Conservation (phyloP, 176 grass and related monocot species). For the Microstegium vimineum region DNA sequence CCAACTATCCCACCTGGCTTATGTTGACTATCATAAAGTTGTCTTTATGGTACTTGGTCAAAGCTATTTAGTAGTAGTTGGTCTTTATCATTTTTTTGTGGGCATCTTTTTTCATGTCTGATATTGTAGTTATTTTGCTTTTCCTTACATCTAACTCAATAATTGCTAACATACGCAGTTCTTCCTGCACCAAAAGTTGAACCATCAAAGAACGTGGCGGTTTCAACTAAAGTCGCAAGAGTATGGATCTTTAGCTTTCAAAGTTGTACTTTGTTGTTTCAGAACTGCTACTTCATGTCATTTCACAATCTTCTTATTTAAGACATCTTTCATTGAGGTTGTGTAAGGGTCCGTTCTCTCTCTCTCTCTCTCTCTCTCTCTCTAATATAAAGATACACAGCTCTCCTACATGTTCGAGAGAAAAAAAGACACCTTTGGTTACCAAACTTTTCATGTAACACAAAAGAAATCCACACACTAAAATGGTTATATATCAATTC, state of each 20-base stretch:
- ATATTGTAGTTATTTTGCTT: constrained; percentile 1
- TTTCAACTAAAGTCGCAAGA: constrained; percentile 4
- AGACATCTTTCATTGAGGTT: background rate
- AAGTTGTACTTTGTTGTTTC: constrained; percentile 25
- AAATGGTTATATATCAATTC: background rate
- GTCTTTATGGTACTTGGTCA: background rate
- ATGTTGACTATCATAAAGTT: background rate
- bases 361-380: background rate
- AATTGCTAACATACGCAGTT: constrained; percentile 30
- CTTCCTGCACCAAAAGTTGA: constrained; percentile 23
- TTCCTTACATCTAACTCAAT: constrained; percentile 14
- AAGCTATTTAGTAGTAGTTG: background rate
- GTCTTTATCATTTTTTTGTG: background rate
- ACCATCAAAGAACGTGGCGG: constrained; percentile 1
- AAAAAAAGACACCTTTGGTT: background rate
- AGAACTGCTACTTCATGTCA: background rate
- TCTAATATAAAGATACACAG: background rate
- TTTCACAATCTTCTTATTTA: background rate
- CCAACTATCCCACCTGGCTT: background rate
- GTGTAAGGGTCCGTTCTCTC: background rate
- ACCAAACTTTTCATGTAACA: background rate
- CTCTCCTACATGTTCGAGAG: background rate
- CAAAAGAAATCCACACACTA: background rate
- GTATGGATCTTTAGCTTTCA: constrained; percentile 33
- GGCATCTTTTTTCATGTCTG: background rate